These are phyloP conservation scores for Chalara sp. DNA, from an alignment of 2,329 filamentous ascomycete species.

Conservation along the genomic window DNA sequence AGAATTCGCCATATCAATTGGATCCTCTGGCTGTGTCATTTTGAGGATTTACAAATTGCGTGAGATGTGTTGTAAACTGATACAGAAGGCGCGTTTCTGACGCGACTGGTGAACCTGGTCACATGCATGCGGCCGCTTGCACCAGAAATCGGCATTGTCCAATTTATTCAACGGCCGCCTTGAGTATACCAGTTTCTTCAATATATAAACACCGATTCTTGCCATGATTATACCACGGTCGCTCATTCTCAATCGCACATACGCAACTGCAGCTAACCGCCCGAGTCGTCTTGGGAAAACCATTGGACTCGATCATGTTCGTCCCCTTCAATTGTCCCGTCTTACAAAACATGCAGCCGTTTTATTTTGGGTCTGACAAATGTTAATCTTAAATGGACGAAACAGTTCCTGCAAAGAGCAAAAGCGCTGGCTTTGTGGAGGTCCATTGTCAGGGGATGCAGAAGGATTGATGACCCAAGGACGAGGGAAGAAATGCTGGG, in stretches of 20 bases:
- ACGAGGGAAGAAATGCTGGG: constrained; percentile 49
- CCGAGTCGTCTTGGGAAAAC: constrained; percentile 34
- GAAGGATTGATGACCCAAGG: constrained; percentile 41
- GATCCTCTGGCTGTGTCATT: too few relatives aligned
- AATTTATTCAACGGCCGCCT: too few relatives aligned
- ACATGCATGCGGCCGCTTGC: too few relatives aligned
- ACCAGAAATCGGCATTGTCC: too few relatives aligned
- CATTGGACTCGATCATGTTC: constrained; percentile 53
- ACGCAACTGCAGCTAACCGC: constrained; percentile 10
- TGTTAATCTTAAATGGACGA: not conserved
- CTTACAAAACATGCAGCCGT: not conserved
- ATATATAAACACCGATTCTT: too few relatives aligned
- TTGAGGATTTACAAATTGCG: too few relatives aligned
- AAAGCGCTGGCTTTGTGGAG: constrained; percentile 52
- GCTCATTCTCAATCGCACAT: constrained; percentile 3
- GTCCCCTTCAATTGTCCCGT: constrained; percentile 14
- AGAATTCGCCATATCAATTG: too few relatives aligned
- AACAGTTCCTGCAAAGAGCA: constrained; percentile 49
- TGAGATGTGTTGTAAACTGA: too few relatives aligned
- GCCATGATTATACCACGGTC: constrained; percentile 4
- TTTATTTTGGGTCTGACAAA: not conserved
- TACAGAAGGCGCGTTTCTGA: too few relatives aligned
- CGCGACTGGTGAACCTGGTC: too few relatives aligned
- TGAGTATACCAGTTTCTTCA: too few relatives aligned
- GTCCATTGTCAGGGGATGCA: constrained; percentile 47